Evolutionary conservation across 345 rosid species (phyloP), one percentile per base, ranked within the genome.

Genomic region (Boechera stricta): DNA sequence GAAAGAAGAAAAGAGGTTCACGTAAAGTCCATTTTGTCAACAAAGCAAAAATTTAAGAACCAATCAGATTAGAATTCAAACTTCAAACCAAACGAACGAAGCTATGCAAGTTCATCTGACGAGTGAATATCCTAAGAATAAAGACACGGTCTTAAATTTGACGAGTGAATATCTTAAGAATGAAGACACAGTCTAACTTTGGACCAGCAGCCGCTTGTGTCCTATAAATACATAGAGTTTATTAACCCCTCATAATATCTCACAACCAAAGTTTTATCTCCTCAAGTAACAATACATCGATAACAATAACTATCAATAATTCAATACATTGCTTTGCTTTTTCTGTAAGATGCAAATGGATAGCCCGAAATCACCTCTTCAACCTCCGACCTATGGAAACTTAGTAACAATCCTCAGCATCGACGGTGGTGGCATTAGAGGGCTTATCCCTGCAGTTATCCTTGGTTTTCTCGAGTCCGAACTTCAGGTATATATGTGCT

Each of bases 361-460:
- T 3, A 79, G 80, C 58, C 87, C 88, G 10, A 69, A 71, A 75
- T 80, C 88, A 24, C 89, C 89, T 33, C 73, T 86, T 5, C 92
- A 86, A 38, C 88, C 87, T 32, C 90, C 91, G 4, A 82, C 88
- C 15, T 74, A 65, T 49, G 90, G 91, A 60, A 77, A 81, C 67
- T 48, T 81, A 29, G 47, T 92, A 35, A 92, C 91, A 11, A 61
- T 92, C 60, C 95, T 90, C 15, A 87, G 92, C 76, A 90, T 90
- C 7, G 96, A 92, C 31, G 97, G 97, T 4, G 96, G 97, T 26
- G 97, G 97, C 7, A 83, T 90, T 11, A 80, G 96, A 83, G 97
- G 96, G 44, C 45, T 92, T 7, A 86, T 92, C 45, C 96, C 96
- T 0, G 90, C 82, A 29, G 78, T 77, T 10, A 86, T 91, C 8